Percentiles rank a stretch among this genome's conserved stretches.
These are phyloP conservation scores for Boletellus ananiceps DNA, from an alignment of 768 basidiomycete genomes.

Conservation along the genomic window DNA sequence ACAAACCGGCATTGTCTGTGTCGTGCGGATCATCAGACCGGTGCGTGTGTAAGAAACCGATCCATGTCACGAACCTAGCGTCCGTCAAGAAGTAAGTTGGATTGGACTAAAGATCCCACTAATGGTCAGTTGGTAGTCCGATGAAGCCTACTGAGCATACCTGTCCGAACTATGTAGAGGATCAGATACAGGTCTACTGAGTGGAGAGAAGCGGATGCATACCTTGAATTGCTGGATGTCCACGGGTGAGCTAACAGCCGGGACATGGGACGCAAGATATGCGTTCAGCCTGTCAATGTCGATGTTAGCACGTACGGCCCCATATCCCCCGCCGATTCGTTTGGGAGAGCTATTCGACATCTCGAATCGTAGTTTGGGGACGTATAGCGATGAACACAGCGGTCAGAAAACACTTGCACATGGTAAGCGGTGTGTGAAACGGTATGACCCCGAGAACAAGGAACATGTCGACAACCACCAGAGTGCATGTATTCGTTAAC, in stretches of 20 bases:
- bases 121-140: conserved; percentile 1
- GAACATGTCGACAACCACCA: no score
- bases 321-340: conserved; percentile 72
- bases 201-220: conserved; percentile 19
- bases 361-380: no score
- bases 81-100: conserved; percentile 94
- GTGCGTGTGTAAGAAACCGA: neutral
- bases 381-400: no score
- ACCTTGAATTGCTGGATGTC: conserved; percentile 92
- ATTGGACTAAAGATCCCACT: conserved; percentile 62
- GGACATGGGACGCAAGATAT: conserved; percentile 58
- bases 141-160: conserved; percentile 37
- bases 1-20: conserved; percentile 63
- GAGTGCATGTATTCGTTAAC: no score
- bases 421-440: neutral
- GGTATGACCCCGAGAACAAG: neutral
- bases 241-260: conserved; percentile 58
- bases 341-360: conserved; percentile 29
- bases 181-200: neutral
- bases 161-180: conserved; percentile 72
- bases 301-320: conserved; percentile 66
- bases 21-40: neutral
- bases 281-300: conserved; percentile 57
- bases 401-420: no score
- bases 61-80: conserved; percentile 45